These are phyloP conservation scores for Acacia confusa DNA, from an alignment of 306 rosid species.

Conservation along the genomic window DNA sequence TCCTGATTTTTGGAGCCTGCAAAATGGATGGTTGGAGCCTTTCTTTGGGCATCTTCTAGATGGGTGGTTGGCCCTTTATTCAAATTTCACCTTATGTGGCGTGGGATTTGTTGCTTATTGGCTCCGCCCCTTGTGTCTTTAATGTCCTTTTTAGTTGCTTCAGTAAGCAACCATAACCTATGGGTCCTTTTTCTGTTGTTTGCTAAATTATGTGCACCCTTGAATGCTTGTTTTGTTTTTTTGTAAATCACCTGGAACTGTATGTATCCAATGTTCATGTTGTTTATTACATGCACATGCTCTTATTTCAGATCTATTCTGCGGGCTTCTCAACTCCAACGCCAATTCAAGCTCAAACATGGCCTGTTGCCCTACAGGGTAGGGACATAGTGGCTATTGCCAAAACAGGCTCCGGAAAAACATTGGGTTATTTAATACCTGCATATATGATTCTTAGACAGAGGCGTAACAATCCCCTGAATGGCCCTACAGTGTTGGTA, in stretches of 20 bases:
- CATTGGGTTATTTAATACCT: conserved; percentile 92
- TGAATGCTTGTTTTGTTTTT: conserved; percentile 28
- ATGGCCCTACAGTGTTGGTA: conserved; percentile 95
- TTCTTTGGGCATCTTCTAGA: conserved; percentile 92
- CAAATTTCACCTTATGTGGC: conserved; percentile 95
- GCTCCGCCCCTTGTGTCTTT: conserved; percentile 88
- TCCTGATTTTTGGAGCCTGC: conserved; percentile 99
- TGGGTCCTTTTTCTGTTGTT: conserved; percentile 53
- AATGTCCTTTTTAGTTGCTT: conserved; percentile 97
- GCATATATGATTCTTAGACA: conserved; percentile 89
- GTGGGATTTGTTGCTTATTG: conserved; percentile 91
- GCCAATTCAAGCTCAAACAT: conserved; percentile 98
- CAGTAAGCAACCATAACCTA: conserved; percentile 98
- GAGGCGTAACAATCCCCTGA: conserved; percentile 68
- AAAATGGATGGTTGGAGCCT: conserved; percentile 98
- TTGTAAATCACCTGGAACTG: conserved; percentile 24
- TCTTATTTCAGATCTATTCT: conserved; percentile 70
- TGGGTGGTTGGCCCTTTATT: conserved; percentile 88
- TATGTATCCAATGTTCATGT: conserved; percentile 30
- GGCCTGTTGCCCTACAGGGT: conserved; percentile 97
- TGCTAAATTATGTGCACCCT: conserved; percentile 38
- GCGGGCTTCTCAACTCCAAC: conserved; percentile 96
- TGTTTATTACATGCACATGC: conserved; percentile 39
- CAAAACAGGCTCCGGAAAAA: conserved; percentile 97
- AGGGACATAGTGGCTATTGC: conserved; percentile 98